Evolutionary conservation across 2,329 filamentous ascomycete species (phyloP).

Genomic region (Byssoonygena ceratinophila): DNA sequence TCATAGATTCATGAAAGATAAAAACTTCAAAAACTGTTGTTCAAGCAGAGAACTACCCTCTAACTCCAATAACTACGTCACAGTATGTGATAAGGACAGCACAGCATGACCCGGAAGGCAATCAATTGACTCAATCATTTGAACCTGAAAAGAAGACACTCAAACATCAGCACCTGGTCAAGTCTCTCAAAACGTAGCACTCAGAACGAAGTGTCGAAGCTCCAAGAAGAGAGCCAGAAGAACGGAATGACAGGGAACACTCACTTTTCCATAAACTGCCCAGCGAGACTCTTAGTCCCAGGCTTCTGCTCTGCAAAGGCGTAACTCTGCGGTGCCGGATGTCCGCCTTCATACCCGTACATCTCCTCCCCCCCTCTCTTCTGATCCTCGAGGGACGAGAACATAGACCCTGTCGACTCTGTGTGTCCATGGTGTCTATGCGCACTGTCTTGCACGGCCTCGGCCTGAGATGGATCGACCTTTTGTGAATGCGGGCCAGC

Average conservation of each 20-base stretch:
- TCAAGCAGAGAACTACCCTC: too few relatives aligned
- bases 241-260: background rate
- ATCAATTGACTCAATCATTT: background rate
- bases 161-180: background rate
- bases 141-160: background rate
- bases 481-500: slow-evolving; percentile 1
- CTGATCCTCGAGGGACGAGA: slow-evolving; percentile 1
- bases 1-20: too few relatives aligned
- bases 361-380: slow-evolving; percentile 8
- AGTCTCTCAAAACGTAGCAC: background rate
- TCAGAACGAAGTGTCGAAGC: background rate
- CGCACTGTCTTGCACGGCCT: background rate
- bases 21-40: too few relatives aligned
- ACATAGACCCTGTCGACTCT: background rate
- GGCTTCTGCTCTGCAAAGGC: slow-evolving; percentile 10
- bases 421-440: slow-evolving; percentile 4
- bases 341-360: background rate
- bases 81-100: background rate
- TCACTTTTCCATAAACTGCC: slow-evolving; percentile 11
- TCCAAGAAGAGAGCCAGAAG: background rate
- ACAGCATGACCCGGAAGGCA: background rate
- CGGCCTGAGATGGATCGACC: background rate
- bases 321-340: background rate
- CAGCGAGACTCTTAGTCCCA: slow-evolving; percentile 10
- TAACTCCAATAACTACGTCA: too few relatives aligned